These are phyloP conservation scores for Chaetomidium leptoderma DNA, from an alignment of 495 filamentous ascomycete genomes.

Conservation along the genomic window DNA sequence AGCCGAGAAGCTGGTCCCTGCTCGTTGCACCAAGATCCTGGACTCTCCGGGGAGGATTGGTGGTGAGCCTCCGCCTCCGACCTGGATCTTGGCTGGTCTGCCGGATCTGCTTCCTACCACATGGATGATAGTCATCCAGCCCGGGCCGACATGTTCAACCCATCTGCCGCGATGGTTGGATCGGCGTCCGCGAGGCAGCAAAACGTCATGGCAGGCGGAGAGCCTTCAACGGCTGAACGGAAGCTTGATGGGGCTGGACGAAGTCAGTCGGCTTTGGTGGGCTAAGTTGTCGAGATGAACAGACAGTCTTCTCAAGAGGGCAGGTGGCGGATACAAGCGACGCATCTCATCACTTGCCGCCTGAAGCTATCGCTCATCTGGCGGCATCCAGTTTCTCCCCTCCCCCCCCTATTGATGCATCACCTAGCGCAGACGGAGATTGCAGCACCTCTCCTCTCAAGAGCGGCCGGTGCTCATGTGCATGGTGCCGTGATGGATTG, in stretches of 20 bases:
- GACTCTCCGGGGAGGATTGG: constrained; percentile 1
- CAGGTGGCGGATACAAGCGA: constrained; percentile 17
- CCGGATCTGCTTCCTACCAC: not conserved
- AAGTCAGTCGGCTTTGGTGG: not conserved
- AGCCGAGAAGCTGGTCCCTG: constrained; percentile 24
- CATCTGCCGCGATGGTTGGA: constrained; percentile 3
- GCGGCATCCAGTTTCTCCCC: not conserved
- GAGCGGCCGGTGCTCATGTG: not conserved
- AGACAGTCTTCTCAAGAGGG: constrained; percentile 17
- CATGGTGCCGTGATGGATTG: constrained; percentile 18
- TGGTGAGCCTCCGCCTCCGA: not conserved
- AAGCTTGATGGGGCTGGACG: not conserved
- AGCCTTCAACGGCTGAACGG: constrained; percentile 2
- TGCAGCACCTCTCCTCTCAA: constrained; percentile 13
- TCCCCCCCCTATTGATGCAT: constrained; percentile 6
- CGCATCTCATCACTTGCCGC: constrained; percentile 9
- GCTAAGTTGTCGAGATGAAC: not conserved
- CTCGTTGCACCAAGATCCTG: constrained; percentile 10
- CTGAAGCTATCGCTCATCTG: constrained; percentile 15
- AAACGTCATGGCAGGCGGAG: not conserved
- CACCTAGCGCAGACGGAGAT: constrained; percentile 12
- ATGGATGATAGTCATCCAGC: not conserved
- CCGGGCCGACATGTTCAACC: not conserved
- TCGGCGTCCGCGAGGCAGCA: not conserved
- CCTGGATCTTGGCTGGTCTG: not conserved